These are phyloP conservation scores for Ambrosia trifida DNA, from an alignment of 129 eudicot genomes.

Conservation along the genomic window DNA sequence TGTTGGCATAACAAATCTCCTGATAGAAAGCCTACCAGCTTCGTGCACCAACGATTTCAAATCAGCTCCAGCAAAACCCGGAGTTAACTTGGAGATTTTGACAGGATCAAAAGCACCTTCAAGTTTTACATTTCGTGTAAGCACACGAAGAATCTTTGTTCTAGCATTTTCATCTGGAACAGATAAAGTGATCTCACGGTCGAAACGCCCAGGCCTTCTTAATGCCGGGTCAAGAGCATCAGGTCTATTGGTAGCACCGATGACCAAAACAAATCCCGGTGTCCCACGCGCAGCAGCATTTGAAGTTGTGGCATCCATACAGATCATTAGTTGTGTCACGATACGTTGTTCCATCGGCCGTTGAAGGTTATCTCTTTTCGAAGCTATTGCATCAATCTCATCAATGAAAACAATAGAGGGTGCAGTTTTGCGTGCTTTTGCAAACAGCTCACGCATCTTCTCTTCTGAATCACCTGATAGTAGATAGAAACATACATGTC, in stretches of 20 bases:
- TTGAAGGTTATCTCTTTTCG: conserved; percentile 79
- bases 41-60: conserved; percentile 49
- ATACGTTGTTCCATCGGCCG: conserved; percentile 54
- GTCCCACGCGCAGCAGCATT: conserved; percentile 35
- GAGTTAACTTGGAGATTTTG: conserved; percentile 60
- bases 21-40: conserved; percentile 58
- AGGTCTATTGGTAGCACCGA: conserved; percentile 96
- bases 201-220: conserved; percentile 90
- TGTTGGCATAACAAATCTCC: conserved; percentile 50
- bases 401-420: conserved; percentile 95
- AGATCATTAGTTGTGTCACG: conserved; percentile 80
- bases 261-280: conserved; percentile 73
- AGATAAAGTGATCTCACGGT: conserved; percentile 71
- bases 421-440: conserved; percentile 87
- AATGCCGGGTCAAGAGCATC: conserved; percentile 93
- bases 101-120: conserved; percentile 61
- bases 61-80: conserved; percentile 80
- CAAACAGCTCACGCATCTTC: conserved; percentile 80
- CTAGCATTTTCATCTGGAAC: conserved; percentile 90
- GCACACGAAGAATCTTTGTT: conserved; percentile 61
- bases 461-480: conserved; percentile 93
- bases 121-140: conserved; percentile 50
- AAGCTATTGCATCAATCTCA: conserved; percentile 95
- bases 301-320: conserved; percentile 72
- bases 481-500: background rate